Percentiles rank a stretch among this genome's conserved stretches.
phyloP scores from a whole-genome alignment of 371 early-diverging fungal species.

The Astathelohania contejeani region DNA sequence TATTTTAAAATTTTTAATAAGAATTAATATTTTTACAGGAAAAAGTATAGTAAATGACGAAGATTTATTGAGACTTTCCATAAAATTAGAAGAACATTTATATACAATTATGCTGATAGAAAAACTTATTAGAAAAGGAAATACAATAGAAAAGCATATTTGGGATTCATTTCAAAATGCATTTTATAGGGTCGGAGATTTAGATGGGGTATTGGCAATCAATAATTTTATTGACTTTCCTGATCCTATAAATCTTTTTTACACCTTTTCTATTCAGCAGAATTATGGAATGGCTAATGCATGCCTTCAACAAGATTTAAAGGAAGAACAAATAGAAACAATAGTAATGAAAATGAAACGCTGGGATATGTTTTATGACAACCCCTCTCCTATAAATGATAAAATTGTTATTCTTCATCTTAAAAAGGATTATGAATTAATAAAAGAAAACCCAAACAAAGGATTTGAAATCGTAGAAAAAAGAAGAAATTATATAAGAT shows the following conservation, averaged over 20 bases:
- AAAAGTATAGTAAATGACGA: neutral
- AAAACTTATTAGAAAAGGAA: constrained; percentile 3
- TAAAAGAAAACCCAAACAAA: too few relatives aligned
- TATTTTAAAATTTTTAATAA: constrained; percentile 26
- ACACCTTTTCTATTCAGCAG: constrained; percentile 14
- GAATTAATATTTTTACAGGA: constrained; percentile 9
- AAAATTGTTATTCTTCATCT: constrained; percentile 7
- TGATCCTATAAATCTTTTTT: constrained; percentile 18
- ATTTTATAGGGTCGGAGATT: constrained; percentile 21
- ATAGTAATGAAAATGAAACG: neutral
- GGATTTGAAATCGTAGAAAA: too few relatives aligned
- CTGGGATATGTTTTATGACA: constrained; percentile 4
- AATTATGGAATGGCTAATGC: constrained; percentile 21
- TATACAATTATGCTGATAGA: constrained; percentile 18
- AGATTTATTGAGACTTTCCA: constrained; percentile 5
- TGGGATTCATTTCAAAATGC: constrained; percentile 10
- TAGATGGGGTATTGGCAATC: constrained; percentile 15
- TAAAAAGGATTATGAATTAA: constrained; percentile 20
- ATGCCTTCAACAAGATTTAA: constrained; percentile 2
- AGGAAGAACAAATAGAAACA: neutral
- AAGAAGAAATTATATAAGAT: too few relatives aligned
- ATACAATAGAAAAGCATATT: neutral
- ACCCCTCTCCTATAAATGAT: neutral
- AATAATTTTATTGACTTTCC: constrained; percentile 7
- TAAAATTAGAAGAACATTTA: constrained; percentile 19